These are phyloP conservation scores for Lipomyces yamanashiensis DNA, from an alignment of 805 yeast genomes.

Conservation along the genomic window DNA sequence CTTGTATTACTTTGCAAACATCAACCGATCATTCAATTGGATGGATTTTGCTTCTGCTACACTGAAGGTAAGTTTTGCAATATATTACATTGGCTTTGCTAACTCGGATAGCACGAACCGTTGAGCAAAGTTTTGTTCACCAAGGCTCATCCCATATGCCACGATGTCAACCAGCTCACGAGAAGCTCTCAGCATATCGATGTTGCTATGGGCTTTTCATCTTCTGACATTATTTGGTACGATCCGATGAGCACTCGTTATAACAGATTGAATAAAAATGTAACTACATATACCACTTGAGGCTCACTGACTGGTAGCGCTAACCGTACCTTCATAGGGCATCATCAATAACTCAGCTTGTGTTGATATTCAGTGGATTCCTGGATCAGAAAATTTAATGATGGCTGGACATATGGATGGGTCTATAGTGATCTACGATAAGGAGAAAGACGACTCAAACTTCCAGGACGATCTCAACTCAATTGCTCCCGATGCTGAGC, in stretches of 20 bases:
- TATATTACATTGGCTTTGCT: not conserved
- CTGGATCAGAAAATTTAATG: constrained; percentile 51
- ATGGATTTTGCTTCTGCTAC: constrained; percentile 40
- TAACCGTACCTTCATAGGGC: constrained; percentile 41
- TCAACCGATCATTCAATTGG: constrained; percentile 46
- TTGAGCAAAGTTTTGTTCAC: constrained; percentile 47
- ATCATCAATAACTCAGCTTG: constrained; percentile 51
- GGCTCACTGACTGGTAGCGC: no score
- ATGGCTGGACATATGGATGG: constrained; percentile 70
- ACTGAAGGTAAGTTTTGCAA: constrained; percentile 2
- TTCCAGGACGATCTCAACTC: constrained; percentile 22
- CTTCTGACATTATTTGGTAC: constrained; percentile 69
- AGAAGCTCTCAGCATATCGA: constrained; percentile 49
- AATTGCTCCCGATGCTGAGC: constrained; percentile 15
- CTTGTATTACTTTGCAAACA: constrained; percentile 44
- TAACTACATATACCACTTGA: not conserved
- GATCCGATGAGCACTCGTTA: constrained; percentile 58
- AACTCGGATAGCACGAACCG: constrained; percentile 44
- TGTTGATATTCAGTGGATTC: constrained; percentile 55
- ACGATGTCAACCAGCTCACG: constrained; percentile 46
- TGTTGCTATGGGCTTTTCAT: constrained; percentile 62
- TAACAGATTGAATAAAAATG: constrained; percentile 56
- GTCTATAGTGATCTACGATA: constrained; percentile 56
- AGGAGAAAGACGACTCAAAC: constrained; percentile 54
- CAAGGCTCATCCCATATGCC: constrained; percentile 49